Evolutionary conservation across 805 yeast species (phyloP), one percentile per base, ranked within the genome.

Genomic region (Dipodascus albidus): DNA sequence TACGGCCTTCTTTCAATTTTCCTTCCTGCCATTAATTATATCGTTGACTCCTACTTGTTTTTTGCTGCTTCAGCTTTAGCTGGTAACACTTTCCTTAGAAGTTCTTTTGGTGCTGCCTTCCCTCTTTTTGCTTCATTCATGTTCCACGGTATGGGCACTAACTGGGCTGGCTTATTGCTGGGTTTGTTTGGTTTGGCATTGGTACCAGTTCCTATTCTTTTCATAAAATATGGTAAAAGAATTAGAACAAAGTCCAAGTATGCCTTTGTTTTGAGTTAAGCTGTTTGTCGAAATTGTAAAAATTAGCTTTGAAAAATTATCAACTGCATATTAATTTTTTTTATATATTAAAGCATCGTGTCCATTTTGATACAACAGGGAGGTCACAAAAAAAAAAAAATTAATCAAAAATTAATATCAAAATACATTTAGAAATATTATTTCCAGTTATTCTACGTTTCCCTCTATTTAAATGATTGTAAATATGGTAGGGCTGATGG

Each of bases 31-130:
- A 67, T 85, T 60, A 85, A 82, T 67, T 86, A 86, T 66, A 74
- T 86, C 63, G 74, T 86, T 60, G 95, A 86, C 65, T 72, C 82
- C 23, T 86, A 86, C 65, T 71, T 83, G 56, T 60, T 77, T 52
- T 77, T 81, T 63, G 87, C 93, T 1, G 95, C 95, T 3, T 83
- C 90, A 23, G 91, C 88, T 2, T 69, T 83, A 55, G 87, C 89
- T 2, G 88, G 80, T 6, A 84, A 84, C 65, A 79, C 90, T 0
- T 75, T 85, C 62, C 65, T 85, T 63, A 79, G 93, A 69, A 79
- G 86, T 2, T 70, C 73, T 0, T 79, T 81, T 58, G 91, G 86
- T 51, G 85, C 83, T 23, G 80, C 79, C 0, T 81, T 81, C 76
- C 88, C 88, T 47, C 70, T 86, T 53, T 86, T 86, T 63, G 85